Percentiles rank a stretch among this genome's conserved stretches.
Evolutionary conservation across 176 grass and related monocot species (phyloP).

Genomic region (Aegilops umbellulata): DNA sequence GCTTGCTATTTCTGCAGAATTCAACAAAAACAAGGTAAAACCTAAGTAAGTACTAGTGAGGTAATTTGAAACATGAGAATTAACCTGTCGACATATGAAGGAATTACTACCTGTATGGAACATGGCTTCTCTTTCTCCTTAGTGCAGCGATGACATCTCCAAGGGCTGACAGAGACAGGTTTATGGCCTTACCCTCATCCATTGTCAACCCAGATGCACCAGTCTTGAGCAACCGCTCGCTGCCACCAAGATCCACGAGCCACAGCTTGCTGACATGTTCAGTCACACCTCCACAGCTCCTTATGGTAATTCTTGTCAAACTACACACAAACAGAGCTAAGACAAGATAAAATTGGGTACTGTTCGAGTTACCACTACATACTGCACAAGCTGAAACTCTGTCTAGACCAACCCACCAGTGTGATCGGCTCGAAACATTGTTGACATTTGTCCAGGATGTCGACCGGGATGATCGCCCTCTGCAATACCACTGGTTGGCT

Average conservation of each 20-base stretch:
- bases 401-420: constrained; percentile 64
- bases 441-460: constrained; percentile 94
- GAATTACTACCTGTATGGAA: constrained; percentile 72
- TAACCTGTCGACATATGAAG: background rate
- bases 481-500: constrained; percentile 77
- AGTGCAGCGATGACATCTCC: constrained; percentile 93
- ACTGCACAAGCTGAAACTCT: constrained; percentile 17
- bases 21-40: background rate
- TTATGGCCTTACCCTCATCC: constrained; percentile 95
- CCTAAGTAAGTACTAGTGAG: background rate
- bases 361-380: constrained; percentile 4
- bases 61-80: background rate
- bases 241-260: constrained; percentile 91
- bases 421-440: constrained; percentile 84
- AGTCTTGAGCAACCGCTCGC: constrained; percentile 85
- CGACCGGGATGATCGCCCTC: constrained; percentile 59
- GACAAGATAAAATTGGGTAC: constrained; percentile 65
- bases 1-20: constrained; percentile 84
- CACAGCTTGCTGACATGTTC: constrained; percentile 77
- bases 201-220: constrained; percentile 84
- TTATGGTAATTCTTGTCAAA: constrained; percentile 95
- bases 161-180: constrained; percentile 89
- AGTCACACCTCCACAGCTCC: constrained; percentile 22
- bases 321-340: constrained; percentile 74
- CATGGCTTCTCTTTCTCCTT: constrained; percentile 66